Base-by-base conservation (phyloP, 2,329 filamentous ascomycete species). In the Colletotrichum spaethianum region DNA sequence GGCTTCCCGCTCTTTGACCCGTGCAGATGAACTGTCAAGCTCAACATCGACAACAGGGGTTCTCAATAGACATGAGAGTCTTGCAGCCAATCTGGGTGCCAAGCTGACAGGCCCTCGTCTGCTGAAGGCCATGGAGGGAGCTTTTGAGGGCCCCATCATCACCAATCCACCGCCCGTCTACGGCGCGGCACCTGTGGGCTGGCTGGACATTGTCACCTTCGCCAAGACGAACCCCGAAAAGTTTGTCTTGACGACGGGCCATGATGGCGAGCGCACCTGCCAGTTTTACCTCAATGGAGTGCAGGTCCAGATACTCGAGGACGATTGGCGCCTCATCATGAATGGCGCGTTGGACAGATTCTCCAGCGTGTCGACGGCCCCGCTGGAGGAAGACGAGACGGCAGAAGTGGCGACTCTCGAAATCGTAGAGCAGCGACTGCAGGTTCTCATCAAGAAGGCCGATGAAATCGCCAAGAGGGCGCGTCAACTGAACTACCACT, bases 141-240 rank as follows among this genome's bases (percentile, higher is more conserved):
- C 96, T 67, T 97, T 98, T 78, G 94, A 97, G 75, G 93, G 93
- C 0, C 91, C 93, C 28, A 94, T 95, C 73, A 91, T 79, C 65
- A 86, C 82, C 12, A 84, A 76, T 64, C 83, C 79, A 62, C 69
- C 87, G 86, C 81, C 90, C 83, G 78, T 89, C 87, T 83, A 87
- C 40, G 88, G 87, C 5, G 87, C 86, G 7, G 75, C 81, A 62
- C 77, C 80, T 8, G 88, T 96, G 67, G 93, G 91, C 16, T 98
- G 94, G 94, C 86, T 96, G 48, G 94, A 97, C 77, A 91, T 97
- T 63, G 93, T 97, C 75, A 91, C 93, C 75, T 96, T 95, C 82
- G 93, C 94, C 74, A 93, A 93, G 78, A 91, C 90, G 74, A 95
- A 94, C 74, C 93, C 94, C 0, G 88, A 90, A 75, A 93, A 96